Conservation (phyloP, 257 asterid genomes). For the Prunella vulgaris region DNA sequence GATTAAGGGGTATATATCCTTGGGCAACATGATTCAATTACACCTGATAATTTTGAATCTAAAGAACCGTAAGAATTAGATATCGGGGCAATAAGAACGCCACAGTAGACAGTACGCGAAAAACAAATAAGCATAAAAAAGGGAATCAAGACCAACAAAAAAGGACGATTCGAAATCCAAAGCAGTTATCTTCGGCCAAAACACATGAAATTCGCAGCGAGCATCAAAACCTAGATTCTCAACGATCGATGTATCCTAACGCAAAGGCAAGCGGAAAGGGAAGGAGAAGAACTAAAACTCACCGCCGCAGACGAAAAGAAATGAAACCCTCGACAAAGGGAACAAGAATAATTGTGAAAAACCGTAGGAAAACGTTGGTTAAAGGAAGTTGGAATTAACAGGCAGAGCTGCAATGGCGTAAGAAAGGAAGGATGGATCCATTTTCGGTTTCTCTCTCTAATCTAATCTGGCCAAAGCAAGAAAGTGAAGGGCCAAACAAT, state of each 20-base stretch:
- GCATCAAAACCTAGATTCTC: conserved; percentile 2
- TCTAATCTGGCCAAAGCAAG: conserved; percentile 13
- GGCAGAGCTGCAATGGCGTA: conserved; percentile 26
- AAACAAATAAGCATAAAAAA: background rate
- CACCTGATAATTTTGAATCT: background rate
- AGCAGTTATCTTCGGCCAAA: conserved; percentile 8
- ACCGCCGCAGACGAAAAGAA: conserved; percentile 29
- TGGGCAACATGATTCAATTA: background rate
- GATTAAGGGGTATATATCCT: background rate
- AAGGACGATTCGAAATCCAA: conserved; percentile 2
- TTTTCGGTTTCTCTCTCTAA: conserved; percentile 13
- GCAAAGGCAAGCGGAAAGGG: background rate
- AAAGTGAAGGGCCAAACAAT: conserved; percentile 18
- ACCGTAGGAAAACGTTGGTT: background rate
- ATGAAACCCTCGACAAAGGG: conserved; percentile 33
- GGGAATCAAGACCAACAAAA: background rate
- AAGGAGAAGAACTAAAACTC: conserved; percentile 3
- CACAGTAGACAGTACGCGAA: no score
- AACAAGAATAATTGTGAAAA: background rate
- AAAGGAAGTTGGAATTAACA: conserved; percentile 10
- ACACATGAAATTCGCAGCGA: background rate
- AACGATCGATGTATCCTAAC: background rate
- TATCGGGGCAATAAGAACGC: conserved; percentile 2
- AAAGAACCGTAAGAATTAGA: background rate
- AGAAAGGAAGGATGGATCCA: conserved; percentile 24